Percentiles rank a stretch among this genome's conserved stretches.
Conservation (phyloP, 2,329 filamentous ascomycete genomes). For the Claviceps digitariae region DNA sequence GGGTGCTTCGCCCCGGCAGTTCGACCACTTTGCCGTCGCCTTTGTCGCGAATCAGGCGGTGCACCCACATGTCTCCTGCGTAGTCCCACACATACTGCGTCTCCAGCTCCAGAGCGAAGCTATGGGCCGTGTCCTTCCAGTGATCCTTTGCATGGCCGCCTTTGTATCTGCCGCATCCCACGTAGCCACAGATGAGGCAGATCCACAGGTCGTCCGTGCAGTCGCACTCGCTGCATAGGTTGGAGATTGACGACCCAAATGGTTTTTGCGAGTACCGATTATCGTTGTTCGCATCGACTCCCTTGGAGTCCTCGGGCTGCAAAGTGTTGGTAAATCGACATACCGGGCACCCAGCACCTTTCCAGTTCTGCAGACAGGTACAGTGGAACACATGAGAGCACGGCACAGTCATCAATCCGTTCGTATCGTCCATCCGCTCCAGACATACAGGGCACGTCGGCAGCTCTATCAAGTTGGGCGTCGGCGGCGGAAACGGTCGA, state of each 20-base stretch:
- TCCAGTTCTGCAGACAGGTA: conserved; percentile 91
- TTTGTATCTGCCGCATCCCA: conserved; percentile 91
- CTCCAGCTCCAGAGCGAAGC: conserved; percentile 82
- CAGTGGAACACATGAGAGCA: conserved; percentile 98
- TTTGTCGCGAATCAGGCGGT: conserved; percentile 87
- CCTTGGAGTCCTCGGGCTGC: conserved; percentile 14
- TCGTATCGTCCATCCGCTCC: conserved; percentile 96
- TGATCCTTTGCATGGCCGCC: conserved; percentile 86
- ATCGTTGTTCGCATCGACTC: conserved; percentile 29
- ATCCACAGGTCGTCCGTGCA: conserved; percentile 81
- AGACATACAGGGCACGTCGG: conserved; percentile 94
- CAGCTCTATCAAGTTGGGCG: conserved; percentile 75
- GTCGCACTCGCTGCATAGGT: conserved; percentile 71
- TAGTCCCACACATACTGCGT: conserved; percentile 99
- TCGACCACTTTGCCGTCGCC: conserved; percentile 86
- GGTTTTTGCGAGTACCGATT: conserved; percentile 40
- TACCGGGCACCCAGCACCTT: conserved; percentile 83
- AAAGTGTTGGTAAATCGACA: conserved; percentile 66
- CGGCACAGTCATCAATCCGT: conserved; percentile 84
- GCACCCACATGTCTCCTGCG: conserved; percentile 87
- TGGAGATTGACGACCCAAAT: conserved; percentile 46
- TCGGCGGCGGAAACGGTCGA: conserved; percentile 51
- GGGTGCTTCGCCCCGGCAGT: conserved; percentile 46
- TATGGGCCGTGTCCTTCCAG: conserved; percentile 80
- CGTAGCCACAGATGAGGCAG: conserved; percentile 82